Base-by-base conservation (phyloP, 805 yeast genomes). In the Scheffersomyces amazonensis region DNA sequence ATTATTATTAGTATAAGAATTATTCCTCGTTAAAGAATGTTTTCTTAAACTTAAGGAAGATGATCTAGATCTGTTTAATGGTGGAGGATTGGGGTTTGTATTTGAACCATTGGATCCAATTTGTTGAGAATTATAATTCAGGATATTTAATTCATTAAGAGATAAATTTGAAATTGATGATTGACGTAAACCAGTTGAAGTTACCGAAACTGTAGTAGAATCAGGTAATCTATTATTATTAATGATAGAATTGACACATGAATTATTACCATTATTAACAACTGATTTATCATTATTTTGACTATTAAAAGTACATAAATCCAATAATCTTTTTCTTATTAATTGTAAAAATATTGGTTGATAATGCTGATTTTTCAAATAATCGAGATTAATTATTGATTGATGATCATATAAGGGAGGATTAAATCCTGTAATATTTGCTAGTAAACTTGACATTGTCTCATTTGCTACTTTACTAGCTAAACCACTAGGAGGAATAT, bases 381-480 rank as follows among this genome's bases (percentile, higher is more conserved):
- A 52, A 2, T 69, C 73, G 11, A 46, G 42, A 39, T 47, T 59
- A 13, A 69, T 52, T 19, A 65, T 49, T 29, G 56, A 47, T 36
- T 66, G 69, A 7, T 50, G 48, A 47, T 69, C 75, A 44, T 52
- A 69, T 11, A 47, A 29, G 2, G 57, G 59, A 28, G 41, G 44
- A 27, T 50, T 49, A 16, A 32, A 18, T 21, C 33, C 35, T 28
- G 43, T 49, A 22, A 44, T 34, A 20, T 52, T 49, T 15, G 41
- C 29, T 10, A 64, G 43, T 35, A 67, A 47, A 33, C 43, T 49
- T 27, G 37, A 43, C 63, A 68, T 54, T 7, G 67, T 62, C 42
- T 69, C 73, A 43, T 62, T 62, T 23, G 73, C 72, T n/a, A 68
- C 71, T 41, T 60, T 62, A 28, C 70, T 61, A 16, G 62, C 73